Percentiles rank a stretch among this genome's conserved stretches.
These are phyloP conservation scores for Penicillium waksmanii DNA, from an alignment of 495 filamentous ascomycete genomes.

Conservation along the genomic window DNA sequence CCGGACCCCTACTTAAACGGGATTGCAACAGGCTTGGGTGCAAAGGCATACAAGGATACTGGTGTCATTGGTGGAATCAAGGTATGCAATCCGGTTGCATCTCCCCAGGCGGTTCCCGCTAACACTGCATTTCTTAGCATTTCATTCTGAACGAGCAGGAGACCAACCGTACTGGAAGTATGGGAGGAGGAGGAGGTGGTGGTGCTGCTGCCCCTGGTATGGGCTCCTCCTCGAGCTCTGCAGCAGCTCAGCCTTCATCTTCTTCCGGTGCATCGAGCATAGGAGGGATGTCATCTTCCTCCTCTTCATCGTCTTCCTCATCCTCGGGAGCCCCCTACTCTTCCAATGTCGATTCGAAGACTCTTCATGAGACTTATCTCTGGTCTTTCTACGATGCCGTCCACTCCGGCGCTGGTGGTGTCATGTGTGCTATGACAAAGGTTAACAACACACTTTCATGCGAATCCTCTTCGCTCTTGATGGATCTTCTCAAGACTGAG, in stretches of 20 bases:
- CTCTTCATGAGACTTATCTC: slow-evolving; percentile 72
- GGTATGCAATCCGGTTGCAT: slow-evolving; percentile 26
- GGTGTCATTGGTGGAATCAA: slow-evolving; percentile 75
- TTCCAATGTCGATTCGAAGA: slow-evolving; percentile 65
- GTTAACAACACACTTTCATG: slow-evolving; percentile 66
- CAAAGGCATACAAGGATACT: slow-evolving; percentile 64
- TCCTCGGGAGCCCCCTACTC: slow-evolving; percentile 54
- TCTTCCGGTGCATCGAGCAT: slow-evolving; percentile 34
- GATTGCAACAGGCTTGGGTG: slow-evolving; percentile 56
- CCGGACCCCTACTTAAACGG: slow-evolving; percentile 55
- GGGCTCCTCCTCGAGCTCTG: slow-evolving; percentile 7
- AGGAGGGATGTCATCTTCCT: not conserved
- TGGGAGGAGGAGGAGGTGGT: slow-evolving; percentile 6
- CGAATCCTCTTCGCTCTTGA: slow-evolving; percentile 58
- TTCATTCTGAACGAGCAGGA: slow-evolving; percentile 70
- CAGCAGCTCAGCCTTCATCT: slow-evolving; percentile 58
- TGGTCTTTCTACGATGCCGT: slow-evolving; percentile 71
- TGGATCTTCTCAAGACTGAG: slow-evolving; percentile 59
- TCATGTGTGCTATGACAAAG: slow-evolving; percentile 71
- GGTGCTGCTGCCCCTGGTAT: not conserved
- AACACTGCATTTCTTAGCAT: slow-evolving; percentile 45
- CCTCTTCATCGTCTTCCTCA: slow-evolving; percentile 31
- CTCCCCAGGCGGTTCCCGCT: slow-evolving; percentile 22
- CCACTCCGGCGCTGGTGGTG: slow-evolving; percentile 56
- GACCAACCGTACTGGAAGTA: slow-evolving; percentile 39